A percentile compares a stretch with the other conserved stretches of the same genome.
phyloP scores from a whole-genome alignment of 257 asterid genomes.

The Solanum piurae region DNA sequence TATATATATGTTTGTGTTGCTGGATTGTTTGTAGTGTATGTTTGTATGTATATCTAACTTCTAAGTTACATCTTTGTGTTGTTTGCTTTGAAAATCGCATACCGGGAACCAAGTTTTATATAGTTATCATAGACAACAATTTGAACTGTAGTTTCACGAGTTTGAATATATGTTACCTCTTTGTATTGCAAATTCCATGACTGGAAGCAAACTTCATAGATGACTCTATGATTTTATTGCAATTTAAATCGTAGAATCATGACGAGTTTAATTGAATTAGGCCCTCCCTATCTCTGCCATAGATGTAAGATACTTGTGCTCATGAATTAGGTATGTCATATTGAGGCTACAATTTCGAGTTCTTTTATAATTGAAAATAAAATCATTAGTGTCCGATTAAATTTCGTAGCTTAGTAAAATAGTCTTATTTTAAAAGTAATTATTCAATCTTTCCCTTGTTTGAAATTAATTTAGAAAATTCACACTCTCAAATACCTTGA shows the following conservation, averaged over 20 bases:
- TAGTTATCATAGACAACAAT: too few relatives aligned
- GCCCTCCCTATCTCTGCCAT: fast-evolving
- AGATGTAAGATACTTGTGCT: background rate
- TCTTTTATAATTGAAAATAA: background rate
- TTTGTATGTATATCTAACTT: background rate
- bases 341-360: background rate
- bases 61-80: background rate
- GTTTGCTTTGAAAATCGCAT: background rate
- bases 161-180: background rate
- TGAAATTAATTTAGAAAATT: too few relatives aligned
- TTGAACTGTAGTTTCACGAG: background rate
- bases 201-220: background rate
- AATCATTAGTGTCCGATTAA: background rate
- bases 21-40: background rate
- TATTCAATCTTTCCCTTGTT: too few relatives aligned
- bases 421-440: too few relatives aligned
- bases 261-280: background rate
- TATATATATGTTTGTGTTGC: background rate
- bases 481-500: too few relatives aligned
- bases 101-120: background rate
- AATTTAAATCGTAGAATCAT: background rate
- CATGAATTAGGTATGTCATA: background rate
- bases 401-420: too few relatives aligned
- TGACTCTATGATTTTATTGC: background rate
- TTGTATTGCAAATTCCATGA: fast-evolving